phyloP scores from a whole-genome alignment of 208 protist species.

The Leishmania mexicana region DNA sequence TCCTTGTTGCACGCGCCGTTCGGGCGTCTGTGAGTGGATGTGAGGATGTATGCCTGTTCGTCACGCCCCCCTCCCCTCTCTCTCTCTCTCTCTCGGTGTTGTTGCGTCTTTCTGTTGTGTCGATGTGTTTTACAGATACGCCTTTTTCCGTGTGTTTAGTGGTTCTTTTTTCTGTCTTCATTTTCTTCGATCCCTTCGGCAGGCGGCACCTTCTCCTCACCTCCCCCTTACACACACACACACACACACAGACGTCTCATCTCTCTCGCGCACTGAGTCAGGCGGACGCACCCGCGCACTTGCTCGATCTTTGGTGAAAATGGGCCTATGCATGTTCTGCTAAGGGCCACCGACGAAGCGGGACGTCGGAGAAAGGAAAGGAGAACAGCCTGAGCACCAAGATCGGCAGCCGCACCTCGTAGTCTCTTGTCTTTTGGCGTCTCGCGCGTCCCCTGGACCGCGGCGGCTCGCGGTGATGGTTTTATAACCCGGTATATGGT shows the following conservation, averaged over 20 bases:
- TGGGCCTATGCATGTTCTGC: background rate
- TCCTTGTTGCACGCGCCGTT: background rate
- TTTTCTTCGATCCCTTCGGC: background rate
- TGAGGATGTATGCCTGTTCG: background rate
- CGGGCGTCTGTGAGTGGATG: background rate
- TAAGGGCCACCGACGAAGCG: background rate
- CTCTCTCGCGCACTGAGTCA: background rate
- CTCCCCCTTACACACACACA: background rate
- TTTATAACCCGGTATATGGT: background rate
- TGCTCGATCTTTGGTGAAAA: background rate
- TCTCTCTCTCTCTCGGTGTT: background rate
- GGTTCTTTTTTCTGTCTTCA: background rate
- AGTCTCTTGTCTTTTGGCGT: background rate
- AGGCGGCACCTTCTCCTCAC: background rate
- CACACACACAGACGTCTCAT: background rate
- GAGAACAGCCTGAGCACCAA: background rate
- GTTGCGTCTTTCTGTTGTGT: background rate
- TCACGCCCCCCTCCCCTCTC: no score
- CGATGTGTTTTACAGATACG: no score
- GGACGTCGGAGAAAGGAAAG: background rate
- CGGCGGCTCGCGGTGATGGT: background rate
- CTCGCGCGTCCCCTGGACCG: background rate
- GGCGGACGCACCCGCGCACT: background rate
- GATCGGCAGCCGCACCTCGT: background rate
- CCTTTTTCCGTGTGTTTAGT: background rate